Evolutionary conservation across 108 stramenopile species (phyloP), one percentile per base, ranked within the genome.

Genomic region (Fragilariopsis cylindrus): DNA sequence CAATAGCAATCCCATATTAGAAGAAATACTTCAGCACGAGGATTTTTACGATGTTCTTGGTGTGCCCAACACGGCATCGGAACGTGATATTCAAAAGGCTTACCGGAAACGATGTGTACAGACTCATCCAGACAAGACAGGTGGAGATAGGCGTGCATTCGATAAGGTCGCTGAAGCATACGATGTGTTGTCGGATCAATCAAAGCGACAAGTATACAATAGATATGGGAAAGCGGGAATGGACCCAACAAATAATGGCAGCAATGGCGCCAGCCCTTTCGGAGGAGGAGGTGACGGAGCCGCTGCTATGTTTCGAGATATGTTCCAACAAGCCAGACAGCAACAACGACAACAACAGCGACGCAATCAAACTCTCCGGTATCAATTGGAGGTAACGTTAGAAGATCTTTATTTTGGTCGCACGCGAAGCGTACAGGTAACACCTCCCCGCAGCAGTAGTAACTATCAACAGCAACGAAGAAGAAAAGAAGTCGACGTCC

Each of bases 81-180:
- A 53, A 11, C 52, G 41, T 12, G 64, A 79, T 60, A 92, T 96
- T 4, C 73, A 85, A 76, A 98, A 98, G 69, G 98, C 98, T 7
- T 98, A 98, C 81, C 86, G 97, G 19, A 78, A 90, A 68, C 90
- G 96, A 45, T 89, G 92, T 40, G 84, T 97, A 7, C 73, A 84
- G 63, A 96, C 94, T 8, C 98, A 98, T 70, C 97, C 98, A 3
- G 98, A 98, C 80, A 98, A 98, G 82, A 76, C 85, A 5, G 88
- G 91, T 48, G 83, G 82, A 48, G 88, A 91, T 75, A 79, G 92
- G 55, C 47, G 81, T 11, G 92, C 88, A 41, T 98, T 99, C 78
- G 96, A 98, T 73, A 91, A 96, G 55, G 95, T 98, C 13, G 80
- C 89, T 12, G 88, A 96, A 76, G 97, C 97, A 11, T 98, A 97